Percentiles rank a stretch among this genome's conserved stretches.
These are phyloP conservation scores for Penicillium lagena DNA, from an alignment of 495 filamentous ascomycete genomes.

Conservation along the genomic window DNA sequence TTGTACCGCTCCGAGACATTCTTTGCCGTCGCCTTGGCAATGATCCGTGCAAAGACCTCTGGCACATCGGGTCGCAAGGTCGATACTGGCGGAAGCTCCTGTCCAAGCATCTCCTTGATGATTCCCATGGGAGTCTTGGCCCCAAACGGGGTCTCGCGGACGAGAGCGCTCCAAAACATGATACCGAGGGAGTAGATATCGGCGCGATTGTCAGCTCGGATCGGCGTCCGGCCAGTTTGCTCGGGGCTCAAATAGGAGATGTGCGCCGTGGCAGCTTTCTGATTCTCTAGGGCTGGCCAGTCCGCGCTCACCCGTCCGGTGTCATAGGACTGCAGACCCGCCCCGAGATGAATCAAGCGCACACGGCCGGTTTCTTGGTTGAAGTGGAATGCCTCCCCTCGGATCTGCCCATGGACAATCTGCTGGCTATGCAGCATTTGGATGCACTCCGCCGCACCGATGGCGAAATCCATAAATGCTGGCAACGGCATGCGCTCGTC, in stretches of 20 bases:
- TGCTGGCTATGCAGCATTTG: conserved; percentile 67
- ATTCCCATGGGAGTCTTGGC: conserved; percentile 64
- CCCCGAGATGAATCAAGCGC: conserved; percentile 65
- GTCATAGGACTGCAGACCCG: conserved; percentile 55
- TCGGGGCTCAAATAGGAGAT: conserved; percentile 36
- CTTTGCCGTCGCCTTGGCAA: conserved; percentile 71
- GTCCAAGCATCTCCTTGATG: conserved; percentile 61
- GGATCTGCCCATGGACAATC: conserved; percentile 66
- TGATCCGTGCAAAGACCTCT: conserved; percentile 57
- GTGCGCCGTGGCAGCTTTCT: too few species aligned
- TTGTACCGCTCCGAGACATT: conserved; percentile 67
- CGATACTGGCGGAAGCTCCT: conserved; percentile 58
- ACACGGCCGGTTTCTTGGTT: conserved; percentile 53
- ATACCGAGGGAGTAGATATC: conserved; percentile 73
- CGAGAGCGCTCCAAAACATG: conserved; percentile 65
- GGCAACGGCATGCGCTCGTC: conserved; percentile 32
- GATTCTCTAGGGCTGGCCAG: too few species aligned
- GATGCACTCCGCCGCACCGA: conserved; percentile 63
- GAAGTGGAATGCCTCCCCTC: conserved; percentile 70
- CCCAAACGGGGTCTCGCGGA: conserved; percentile 58
- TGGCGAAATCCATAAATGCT: conserved; percentile 66
- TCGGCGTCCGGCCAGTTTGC: conserved; percentile 68
- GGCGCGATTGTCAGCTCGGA: conserved; percentile 67
- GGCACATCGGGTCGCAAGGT: conserved; percentile 59
- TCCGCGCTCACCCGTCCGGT: too few species aligned